phyloP scores from a whole-genome alignment of 2,329 filamentous ascomycete genomes.

The Aspergillus ruber region DNA sequence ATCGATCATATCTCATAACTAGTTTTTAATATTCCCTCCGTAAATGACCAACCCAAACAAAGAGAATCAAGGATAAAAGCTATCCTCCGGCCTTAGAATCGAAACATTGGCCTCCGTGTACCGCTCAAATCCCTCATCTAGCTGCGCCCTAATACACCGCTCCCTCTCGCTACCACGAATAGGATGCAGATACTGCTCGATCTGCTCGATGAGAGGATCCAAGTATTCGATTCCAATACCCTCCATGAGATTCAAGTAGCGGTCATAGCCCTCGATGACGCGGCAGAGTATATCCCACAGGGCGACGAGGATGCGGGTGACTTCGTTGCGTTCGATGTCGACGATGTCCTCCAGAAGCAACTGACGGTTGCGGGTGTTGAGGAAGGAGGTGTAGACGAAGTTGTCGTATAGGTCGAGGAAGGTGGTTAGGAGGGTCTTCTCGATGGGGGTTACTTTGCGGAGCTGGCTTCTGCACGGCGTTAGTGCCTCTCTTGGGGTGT shows the following conservation, averaged over 20 bases:
- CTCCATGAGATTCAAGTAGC: constrained; percentile 8
- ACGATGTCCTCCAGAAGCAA: constrained; percentile 6
- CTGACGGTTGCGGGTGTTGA: constrained; percentile 13
- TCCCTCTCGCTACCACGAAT: neutral
- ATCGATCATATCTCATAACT: too few relatives aligned
- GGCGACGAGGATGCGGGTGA: constrained; percentile 10
- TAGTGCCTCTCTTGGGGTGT: neutral
- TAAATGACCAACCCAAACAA: neutral
- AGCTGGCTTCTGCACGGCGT: constrained; percentile 8
- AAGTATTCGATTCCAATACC: constrained; percentile 12
- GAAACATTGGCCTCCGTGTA: neutral
- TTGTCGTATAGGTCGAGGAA: constrained; percentile 20
- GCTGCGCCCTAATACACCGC: neutral
- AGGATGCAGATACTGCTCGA: constrained; percentile 1
- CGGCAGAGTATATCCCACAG: constrained; percentile 15
- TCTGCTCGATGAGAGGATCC: constrained; percentile 4
- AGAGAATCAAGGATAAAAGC: neutral
- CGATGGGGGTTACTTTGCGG: constrained; percentile 15
- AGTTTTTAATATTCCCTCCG: too few relatives aligned
- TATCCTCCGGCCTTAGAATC: neutral
- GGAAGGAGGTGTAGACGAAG: constrained; percentile 19
- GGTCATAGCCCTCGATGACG: constrained; percentile 15
- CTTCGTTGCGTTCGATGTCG: constrained; percentile 5
- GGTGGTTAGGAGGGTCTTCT: constrained; percentile 15
- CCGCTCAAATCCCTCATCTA: neutral